These are phyloP conservation scores for Acer campestre DNA, from an alignment of 345 rosid species.

Conservation along the genomic window DNA sequence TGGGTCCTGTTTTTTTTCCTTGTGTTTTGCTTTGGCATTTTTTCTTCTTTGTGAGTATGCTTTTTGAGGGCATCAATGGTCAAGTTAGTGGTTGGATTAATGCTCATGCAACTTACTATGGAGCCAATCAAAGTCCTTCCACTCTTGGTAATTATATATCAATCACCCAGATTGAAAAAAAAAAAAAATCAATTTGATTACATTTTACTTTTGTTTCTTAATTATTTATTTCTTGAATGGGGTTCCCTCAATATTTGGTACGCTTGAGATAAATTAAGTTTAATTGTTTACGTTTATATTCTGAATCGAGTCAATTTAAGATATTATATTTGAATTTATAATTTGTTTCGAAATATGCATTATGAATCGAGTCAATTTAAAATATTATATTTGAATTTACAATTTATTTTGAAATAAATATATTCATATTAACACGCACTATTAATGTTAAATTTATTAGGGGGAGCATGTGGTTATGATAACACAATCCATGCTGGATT, in stretches of 20 bases:
- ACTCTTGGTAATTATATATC: constrained; percentile 55
- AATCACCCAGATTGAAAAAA: background rate
- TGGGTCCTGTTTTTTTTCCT: constrained; percentile 13
- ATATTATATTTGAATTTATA: no score
- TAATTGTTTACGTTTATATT: no score
- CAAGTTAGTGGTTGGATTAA: constrained; percentile 42
- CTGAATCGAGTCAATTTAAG: no score
- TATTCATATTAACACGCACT: background rate
- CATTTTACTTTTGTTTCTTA: no score
- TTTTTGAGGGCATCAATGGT: constrained; percentile 21
- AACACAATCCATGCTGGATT: constrained; percentile 77
- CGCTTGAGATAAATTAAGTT: no score
- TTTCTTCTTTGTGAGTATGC: constrained; percentile 2
- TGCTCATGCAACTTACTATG: constrained; percentile 79
- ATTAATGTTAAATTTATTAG: constrained; percentile 25
- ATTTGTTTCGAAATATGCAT: no score
- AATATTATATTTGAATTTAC: no score
- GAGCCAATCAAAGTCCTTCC: constrained; percentile 69
- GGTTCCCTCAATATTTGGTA: no score
- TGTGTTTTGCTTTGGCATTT: constrained; percentile 20
- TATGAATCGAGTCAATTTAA: no score
- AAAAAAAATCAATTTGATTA: background rate
- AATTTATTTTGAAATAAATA: background rate
- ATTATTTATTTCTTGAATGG: no score
- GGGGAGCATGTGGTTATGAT: constrained; percentile 91